Base-by-base conservation (phyloP, 768 basidiomycete genomes). In the Leccinum sublutescens region DNA sequence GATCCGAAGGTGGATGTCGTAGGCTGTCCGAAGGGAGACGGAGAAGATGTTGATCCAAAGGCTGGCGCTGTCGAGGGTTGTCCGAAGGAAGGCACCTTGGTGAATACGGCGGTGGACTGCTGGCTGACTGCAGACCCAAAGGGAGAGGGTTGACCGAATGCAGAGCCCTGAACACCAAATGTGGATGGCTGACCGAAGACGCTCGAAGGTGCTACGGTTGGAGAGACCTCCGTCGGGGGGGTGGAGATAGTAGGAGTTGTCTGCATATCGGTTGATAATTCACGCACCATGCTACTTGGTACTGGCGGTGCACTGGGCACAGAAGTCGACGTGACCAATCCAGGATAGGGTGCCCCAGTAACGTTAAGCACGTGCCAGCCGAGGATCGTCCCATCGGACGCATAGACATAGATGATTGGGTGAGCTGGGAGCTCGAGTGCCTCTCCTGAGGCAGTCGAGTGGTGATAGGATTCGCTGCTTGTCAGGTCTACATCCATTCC, bases 301-400 rank as follows among this genome's bases (percentile, higher is more conserved):
- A 57, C 60, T 19, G 64, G 50, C 23, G 53, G 56, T 31, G 53
- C 40, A 21, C n/a, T 56, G 7, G 59, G 47, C 6, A 19, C 29
- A 55, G 62, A 25, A 15, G 36, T 55, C 31, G 64, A 55, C n/a
- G 58, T 62, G 6, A 79, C 67, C 79, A 91, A 83, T 29, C 83
- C 83, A 45, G 78, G 74, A 66, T 91, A 92, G 8, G 80, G 75
- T 17, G 64, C 71, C 1, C 77, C 79, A 45, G 79, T 80, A 8
- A 77, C 75, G 66, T 87, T 83, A 38, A 89, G 81, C 21, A 88
- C 67, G 68, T 85, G 78, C 89, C 91, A 93, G 4, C 79, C 91
- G 51, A 85, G 81, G 23, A 93, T 56, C 0, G 89, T 89, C 19
- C 91, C 91, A 66, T 93, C 91, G 55, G 85, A 90, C 11, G 89